Conservation (phyloP, 306 rosid species). For the Neltuma alba region DNA sequence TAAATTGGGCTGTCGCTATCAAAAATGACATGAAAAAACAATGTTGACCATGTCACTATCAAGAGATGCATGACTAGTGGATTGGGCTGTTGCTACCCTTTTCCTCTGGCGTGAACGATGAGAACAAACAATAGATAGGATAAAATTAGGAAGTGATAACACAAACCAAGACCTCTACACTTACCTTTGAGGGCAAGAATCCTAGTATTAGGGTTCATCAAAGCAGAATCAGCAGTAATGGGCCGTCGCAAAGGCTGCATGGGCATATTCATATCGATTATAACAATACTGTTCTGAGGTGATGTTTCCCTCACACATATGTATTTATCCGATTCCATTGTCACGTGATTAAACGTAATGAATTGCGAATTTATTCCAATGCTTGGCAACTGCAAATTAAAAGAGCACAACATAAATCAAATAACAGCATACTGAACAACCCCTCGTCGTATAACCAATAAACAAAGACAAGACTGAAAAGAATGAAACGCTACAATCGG, state of each 20-base stretch:
- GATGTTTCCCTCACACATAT: slow-evolving; percentile 83
- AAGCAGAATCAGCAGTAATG: slow-evolving; percentile 80
- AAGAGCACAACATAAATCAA: slow-evolving; percentile 12
- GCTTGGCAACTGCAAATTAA: slow-evolving; percentile 59
- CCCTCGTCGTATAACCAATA: neutral
- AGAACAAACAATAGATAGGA: neutral
- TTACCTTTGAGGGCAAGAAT: slow-evolving; percentile 81
- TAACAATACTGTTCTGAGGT: slow-evolving; percentile 76
- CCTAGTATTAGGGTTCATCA: slow-evolving; percentile 76
- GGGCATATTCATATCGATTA: slow-evolving; percentile 76
- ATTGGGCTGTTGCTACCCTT: neutral
- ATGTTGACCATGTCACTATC: neutral
- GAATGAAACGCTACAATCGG: slow-evolving; percentile 20
- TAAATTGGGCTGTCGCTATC: slow-evolving; percentile 1
- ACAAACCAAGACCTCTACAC: slow-evolving; percentile 7
- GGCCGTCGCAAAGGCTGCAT: slow-evolving; percentile 87
- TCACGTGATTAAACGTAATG: slow-evolving; percentile 78
- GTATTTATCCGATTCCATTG: slow-evolving; percentile 86
- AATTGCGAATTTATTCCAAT: slow-evolving; percentile 75
- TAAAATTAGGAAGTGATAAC: neutral
- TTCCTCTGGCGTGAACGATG: neutral
- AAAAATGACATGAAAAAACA: slow-evolving; percentile 12
- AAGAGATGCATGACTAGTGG: slow-evolving; percentile 16
- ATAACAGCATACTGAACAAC: neutral
- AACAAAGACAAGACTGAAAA: neutral